Percentiles rank a stretch among this genome's conserved stretches.
These are phyloP conservation scores for Cicer cuneatum DNA, from an alignment of 306 rosid genomes.

Conservation along the genomic window DNA sequence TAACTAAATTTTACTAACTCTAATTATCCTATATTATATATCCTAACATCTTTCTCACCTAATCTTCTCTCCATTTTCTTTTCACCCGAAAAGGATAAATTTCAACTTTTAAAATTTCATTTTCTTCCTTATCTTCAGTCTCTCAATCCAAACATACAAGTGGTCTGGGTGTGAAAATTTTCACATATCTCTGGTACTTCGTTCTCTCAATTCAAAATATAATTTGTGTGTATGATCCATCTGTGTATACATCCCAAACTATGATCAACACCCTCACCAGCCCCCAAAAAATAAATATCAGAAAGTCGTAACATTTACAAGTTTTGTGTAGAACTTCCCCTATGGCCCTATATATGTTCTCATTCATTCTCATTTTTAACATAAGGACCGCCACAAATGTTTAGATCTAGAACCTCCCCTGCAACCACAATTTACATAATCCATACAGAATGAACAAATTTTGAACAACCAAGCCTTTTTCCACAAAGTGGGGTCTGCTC, in stretches of 20 bases:
- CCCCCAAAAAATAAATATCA: no score
- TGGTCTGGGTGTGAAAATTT: not conserved
- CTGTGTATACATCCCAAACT: not conserved
- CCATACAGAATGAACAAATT: slow-evolving; percentile 20
- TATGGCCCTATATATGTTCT: slow-evolving; percentile 3
- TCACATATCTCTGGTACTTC: not conserved
- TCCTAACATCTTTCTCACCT: not conserved
- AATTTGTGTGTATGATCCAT: not conserved
- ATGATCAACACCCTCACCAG: no score
- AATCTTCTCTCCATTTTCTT: slow-evolving; percentile 3
- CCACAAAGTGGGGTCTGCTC: not conserved
- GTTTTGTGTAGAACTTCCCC: no score
- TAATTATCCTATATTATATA: no score
- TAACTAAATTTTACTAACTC: no score
- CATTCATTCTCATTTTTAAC: slow-evolving; percentile 3
- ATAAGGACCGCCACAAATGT: slow-evolving; percentile 17
- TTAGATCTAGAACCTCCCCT: slow-evolving; percentile 8
- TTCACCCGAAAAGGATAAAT: not conserved
- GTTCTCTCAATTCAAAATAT: not conserved
- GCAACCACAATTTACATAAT: slow-evolving; percentile 35
- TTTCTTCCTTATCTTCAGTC: not conserved
- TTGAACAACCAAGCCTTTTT: not conserved
- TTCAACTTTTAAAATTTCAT: not conserved
- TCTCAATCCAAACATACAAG: slow-evolving; percentile 3
- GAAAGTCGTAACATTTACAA: no score